Evolutionary conservation across 23 red algal species (phyloP).

Genomic region (Gracilaria caudata): DNA sequence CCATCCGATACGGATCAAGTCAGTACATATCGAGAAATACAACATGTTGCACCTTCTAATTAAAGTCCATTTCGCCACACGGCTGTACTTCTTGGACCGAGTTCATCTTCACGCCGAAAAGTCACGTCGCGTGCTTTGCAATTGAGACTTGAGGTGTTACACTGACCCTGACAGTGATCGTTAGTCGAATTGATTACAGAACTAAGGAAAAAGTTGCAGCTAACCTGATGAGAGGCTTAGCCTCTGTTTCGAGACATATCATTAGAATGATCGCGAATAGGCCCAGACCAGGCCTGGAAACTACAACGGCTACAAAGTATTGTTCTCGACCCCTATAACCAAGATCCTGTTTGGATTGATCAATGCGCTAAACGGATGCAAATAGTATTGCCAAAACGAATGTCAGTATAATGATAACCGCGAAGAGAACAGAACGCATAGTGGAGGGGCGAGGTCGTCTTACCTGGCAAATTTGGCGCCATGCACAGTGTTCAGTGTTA

Average conservation of each 20-base stretch:
- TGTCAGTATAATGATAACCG: background rate
- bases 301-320: background rate
- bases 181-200: constrained; percentile 4
- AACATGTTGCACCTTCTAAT: constrained; percentile 8
- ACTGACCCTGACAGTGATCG: background rate
- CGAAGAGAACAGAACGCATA: background rate
- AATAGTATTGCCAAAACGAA: background rate
- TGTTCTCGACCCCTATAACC: constrained; percentile 5
- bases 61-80: background rate
- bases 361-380: background rate
- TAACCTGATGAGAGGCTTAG: no score
- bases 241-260: background rate
- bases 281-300: background rate
- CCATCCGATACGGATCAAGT: background rate
- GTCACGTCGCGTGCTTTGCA: constrained; percentile 1
- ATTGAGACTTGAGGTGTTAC: background rate
- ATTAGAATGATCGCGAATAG: background rate
- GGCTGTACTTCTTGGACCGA: background rate
- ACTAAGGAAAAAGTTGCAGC: no score
- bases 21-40: no score
- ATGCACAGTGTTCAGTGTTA: background rate
- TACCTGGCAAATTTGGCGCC: constrained; percentile 29
- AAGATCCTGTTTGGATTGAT: constrained; percentile 23
- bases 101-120: background rate
- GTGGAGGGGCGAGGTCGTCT: constrained; percentile 2